Evolutionary conservation across 2,329 filamentous ascomycete species (phyloP).

Genomic region (Aspergillus ochraceus): DNA sequence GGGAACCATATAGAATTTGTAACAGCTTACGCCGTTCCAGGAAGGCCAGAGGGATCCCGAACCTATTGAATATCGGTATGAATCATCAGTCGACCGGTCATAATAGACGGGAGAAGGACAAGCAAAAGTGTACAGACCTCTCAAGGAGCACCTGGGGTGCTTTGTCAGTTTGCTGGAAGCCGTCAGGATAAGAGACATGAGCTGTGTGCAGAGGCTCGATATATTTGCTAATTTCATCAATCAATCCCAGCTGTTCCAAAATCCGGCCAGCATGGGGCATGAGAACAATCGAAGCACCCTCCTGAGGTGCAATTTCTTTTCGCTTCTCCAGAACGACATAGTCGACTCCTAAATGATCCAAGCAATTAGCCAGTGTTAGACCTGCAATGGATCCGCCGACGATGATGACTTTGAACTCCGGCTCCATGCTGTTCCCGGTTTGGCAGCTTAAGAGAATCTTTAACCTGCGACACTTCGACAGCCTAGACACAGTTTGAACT

Average conservation of each 20-base stretch:
- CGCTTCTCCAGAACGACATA: conserved; percentile 43
- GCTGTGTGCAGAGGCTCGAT: conserved; percentile 13
- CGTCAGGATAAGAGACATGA: conserved; percentile 7
- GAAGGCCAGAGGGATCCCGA: conserved; percentile 13
- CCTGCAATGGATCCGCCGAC: conserved; percentile 52
- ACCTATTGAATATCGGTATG: neutral
- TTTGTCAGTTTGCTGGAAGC: neutral
- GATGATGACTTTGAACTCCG: conserved; percentile 41
- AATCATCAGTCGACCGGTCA: neutral
- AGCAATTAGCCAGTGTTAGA: conserved; percentile 44
- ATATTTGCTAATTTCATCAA: conserved; percentile 8
- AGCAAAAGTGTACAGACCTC: neutral
- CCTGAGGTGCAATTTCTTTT: conserved; percentile 4
- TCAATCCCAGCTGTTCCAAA: conserved; percentile 15
- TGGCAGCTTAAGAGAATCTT: too few species aligned
- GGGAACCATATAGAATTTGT: conserved; percentile 18
- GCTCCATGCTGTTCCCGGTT: neutral
- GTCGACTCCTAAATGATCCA: conserved; percentile 20
- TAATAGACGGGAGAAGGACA: neutral
- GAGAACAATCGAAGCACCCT: conserved; percentile 10
- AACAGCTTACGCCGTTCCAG: conserved; percentile 20
- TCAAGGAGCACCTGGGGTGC: conserved; percentile 6
- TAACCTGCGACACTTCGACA: too few species aligned
- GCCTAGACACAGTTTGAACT: too few species aligned
- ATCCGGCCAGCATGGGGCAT: conserved; percentile 13